Evolutionary conservation across 208 protist species (phyloP).

Genomic region (Zelonia costaricensis): DNA sequence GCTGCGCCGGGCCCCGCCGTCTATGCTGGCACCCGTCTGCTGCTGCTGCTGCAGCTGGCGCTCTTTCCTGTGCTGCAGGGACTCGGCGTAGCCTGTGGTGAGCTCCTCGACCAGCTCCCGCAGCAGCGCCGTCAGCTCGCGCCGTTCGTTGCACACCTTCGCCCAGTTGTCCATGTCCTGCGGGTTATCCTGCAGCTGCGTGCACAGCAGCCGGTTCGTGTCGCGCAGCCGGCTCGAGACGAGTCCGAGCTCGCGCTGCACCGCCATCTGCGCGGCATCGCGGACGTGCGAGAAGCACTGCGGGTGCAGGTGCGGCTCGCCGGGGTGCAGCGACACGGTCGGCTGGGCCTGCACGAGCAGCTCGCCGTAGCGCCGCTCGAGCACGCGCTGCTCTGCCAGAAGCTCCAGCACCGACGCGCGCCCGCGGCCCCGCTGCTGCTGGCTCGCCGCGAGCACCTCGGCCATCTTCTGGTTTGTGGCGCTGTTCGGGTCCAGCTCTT

Average conservation of each 20-base stretch:
- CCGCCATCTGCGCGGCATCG: constrained; percentile 35
- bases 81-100: constrained; percentile 66
- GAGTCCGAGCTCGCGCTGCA: constrained; percentile 65
- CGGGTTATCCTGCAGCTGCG: constrained; percentile 90
- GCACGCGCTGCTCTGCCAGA: constrained; percentile 66
- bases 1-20: background rate
- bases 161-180: constrained; percentile 93
- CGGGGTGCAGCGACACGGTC: constrained; percentile 43
- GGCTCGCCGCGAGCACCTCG: constrained; percentile 29
- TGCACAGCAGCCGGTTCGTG: constrained; percentile 79
- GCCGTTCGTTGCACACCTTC: constrained; percentile 84
- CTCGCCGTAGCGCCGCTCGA: constrained; percentile 86
- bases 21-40: background rate
- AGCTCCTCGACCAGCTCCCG: constrained; percentile 67
- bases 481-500: constrained; percentile 2
- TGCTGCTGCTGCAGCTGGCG: constrained; percentile 19
- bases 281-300: constrained; percentile 24
- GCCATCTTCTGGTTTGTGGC: constrained; percentile 16
- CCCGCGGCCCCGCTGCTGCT: constrained; percentile 38
- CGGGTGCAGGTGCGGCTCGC: constrained; percentile 57
- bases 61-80: constrained; percentile 23
- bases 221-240: constrained; percentile 75
- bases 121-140: constrained; percentile 80
- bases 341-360: constrained; percentile 59
- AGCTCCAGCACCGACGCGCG: constrained; percentile 79